Percentiles rank a stretch among this genome's conserved stretches.
Evolutionary conservation across 352 stramenopile species (phyloP).

Genomic region (Phytophthora capsici): DNA sequence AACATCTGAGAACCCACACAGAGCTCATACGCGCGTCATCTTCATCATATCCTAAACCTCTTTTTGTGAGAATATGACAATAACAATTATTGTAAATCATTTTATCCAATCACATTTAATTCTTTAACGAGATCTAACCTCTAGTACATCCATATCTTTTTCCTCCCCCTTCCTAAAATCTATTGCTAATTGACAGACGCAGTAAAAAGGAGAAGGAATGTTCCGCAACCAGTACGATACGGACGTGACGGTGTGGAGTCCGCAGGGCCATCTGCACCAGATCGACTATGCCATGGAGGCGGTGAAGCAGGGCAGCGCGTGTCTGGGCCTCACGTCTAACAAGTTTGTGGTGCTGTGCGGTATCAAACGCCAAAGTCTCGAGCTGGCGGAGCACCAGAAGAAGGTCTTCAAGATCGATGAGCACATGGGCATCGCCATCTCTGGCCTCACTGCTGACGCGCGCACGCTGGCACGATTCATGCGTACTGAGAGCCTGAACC

Average conservation of each 20-base stretch:
- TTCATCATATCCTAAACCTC: not conserved
- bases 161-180: not conserved
- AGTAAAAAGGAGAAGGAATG: constrained; percentile 76
- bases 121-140: not conserved
- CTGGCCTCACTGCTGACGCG: constrained; percentile 97
- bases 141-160: too few relatives aligned
- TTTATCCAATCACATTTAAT: not conserved
- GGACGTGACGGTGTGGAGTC: constrained; percentile 99
- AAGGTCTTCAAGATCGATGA: constrained; percentile 99
- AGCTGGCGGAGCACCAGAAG: constrained; percentile 96
- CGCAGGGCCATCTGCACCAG: constrained; percentile 98
- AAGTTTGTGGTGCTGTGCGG: constrained; percentile 94
- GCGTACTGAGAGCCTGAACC: constrained; percentile 98
- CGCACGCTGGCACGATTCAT: constrained; percentile 95
- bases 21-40: constrained; percentile 11
- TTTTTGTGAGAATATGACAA: too few relatives aligned
- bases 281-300: constrained; percentile 97
- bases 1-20: not conserved
- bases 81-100: too few relatives aligned
- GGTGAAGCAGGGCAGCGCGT: constrained; percentile 96
- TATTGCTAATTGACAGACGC: constrained; percentile 2
- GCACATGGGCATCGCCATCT: constrained; percentile 98
- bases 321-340: constrained; percentile 94
- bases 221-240: constrained; percentile 99
- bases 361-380: constrained; percentile 85